A percentile compares a stretch with the other conserved stretches of the same genome.
Evolutionary conservation across 345 rosid genomes (phyloP).

Genomic region (Kandelia obovata): DNA sequence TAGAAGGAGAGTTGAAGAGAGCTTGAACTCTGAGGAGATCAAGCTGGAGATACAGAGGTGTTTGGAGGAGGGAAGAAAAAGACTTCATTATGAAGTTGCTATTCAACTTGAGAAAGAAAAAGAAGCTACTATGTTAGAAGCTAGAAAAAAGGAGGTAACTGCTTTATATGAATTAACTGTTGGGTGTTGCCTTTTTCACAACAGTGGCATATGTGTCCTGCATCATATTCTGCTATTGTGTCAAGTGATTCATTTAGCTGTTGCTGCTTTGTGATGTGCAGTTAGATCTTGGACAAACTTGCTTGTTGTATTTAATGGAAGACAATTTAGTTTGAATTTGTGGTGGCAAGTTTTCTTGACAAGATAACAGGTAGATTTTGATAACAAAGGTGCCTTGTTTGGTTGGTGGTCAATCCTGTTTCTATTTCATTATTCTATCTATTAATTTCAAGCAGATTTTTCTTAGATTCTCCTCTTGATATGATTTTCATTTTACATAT

Average conservation of each 20-base stretch:
- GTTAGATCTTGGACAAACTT: neutral
- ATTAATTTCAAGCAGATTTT: too few species aligned
- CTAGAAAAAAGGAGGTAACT: constrained; percentile 74
- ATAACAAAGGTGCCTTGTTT: too few species aligned
- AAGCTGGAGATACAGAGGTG: constrained; percentile 58
- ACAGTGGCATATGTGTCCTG: neutral
- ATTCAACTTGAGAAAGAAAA: constrained; percentile 83
- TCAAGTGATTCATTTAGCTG: neutral
- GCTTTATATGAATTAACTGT: neutral
- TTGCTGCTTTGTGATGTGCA: neutral
- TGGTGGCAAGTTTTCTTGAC: too few species aligned
- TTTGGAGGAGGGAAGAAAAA: constrained; percentile 76
- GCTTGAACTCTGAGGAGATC: constrained; percentile 67
- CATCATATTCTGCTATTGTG: too few species aligned
- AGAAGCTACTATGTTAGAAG: constrained; percentile 59
- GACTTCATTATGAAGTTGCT: constrained; percentile 63
- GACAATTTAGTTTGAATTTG: too few species aligned
- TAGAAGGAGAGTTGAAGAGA: constrained; percentile 66
- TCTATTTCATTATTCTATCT: too few species aligned
- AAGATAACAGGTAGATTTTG: too few species aligned
- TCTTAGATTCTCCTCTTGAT: too few species aligned
- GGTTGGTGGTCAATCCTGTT: too few species aligned
- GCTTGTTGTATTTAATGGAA: too few species aligned
- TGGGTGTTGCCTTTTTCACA: neutral
- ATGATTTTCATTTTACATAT: neutral